Conservation (phyloP, 2,329 filamentous ascomycete species). For the Chaetothyriales sp. region DNA sequence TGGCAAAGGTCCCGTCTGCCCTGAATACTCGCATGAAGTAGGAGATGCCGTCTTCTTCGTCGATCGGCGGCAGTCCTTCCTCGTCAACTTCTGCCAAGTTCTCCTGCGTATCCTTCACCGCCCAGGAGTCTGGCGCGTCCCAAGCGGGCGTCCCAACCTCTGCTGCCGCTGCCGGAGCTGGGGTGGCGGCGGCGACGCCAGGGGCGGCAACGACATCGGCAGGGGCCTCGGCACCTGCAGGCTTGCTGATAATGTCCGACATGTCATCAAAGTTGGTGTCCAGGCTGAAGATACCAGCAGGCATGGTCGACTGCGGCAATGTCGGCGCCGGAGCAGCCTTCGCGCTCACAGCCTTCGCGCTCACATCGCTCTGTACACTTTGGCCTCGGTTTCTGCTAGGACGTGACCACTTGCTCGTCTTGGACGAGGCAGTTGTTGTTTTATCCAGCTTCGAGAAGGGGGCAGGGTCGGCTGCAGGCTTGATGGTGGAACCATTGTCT, state of each 20-base stretch:
- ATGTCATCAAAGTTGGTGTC: slow-evolving; percentile 83
- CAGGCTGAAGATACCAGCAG: slow-evolving; percentile 54
- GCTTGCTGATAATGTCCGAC: slow-evolving; percentile 71
- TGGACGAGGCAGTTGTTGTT: slow-evolving; percentile 13
- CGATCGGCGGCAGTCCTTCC: slow-evolving; percentile 47
- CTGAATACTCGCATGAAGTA: slow-evolving; percentile 95
- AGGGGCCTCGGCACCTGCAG: slow-evolving; percentile 50
- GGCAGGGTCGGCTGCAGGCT: slow-evolving; percentile 14
- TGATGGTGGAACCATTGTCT: slow-evolving; percentile 20
- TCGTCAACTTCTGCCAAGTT: slow-evolving; percentile 40
- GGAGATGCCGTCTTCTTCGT: slow-evolving; percentile 58
- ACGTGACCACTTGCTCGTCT: slow-evolving; percentile 11
- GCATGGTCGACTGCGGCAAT: slow-evolving; percentile 23
- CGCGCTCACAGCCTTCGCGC: slow-evolving; percentile 44
- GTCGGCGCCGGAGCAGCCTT: slow-evolving; percentile 32
- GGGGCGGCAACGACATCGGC: slow-evolving; percentile 25
- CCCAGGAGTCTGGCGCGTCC: slow-evolving; percentile 96
- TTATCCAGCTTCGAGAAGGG: slow-evolving; percentile 14
- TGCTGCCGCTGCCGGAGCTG: slow-evolving; percentile 21
- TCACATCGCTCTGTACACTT: slow-evolving; percentile 26
- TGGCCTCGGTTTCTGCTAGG: slow-evolving; percentile 9
- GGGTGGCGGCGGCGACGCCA: slow-evolving; percentile 22
- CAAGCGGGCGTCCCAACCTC: slow-evolving; percentile 45
- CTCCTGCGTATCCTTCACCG: slow-evolving; percentile 44
- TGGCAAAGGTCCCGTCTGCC: slow-evolving; percentile 84